Percentiles rank a stretch among this genome's conserved stretches.
Conservation (phyloP, 495 filamentous ascomycete genomes). For the Aspergillus nanangensis region DNA sequence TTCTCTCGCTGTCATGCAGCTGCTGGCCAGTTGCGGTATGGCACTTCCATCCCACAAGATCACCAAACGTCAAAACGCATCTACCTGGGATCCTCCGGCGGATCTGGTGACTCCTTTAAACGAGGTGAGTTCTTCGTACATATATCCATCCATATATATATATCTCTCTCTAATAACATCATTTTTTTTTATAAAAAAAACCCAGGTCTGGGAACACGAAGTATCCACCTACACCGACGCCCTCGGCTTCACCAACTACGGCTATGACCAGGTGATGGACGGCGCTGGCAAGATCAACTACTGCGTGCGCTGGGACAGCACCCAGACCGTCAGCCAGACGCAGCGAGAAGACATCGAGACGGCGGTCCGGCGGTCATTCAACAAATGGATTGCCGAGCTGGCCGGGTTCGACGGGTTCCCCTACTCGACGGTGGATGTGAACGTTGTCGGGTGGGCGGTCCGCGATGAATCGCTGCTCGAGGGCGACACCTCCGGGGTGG, state of each 20-base stretch:
- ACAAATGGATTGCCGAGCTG: slow-evolving; percentile 14
- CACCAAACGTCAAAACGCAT: slow-evolving; percentile 2
- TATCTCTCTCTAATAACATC: neutral
- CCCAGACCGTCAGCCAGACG: slow-evolving; percentile 3
- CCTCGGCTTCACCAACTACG: slow-evolving; percentile 17
- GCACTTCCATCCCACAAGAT: slow-evolving; percentile 7
- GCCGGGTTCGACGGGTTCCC: slow-evolving; percentile 14
- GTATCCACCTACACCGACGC: slow-evolving; percentile 11
- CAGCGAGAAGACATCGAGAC: slow-evolving; percentile 10
- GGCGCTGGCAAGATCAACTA: slow-evolving; percentile 16
- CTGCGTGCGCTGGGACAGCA: slow-evolving; percentile 15
- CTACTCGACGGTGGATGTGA: slow-evolving; percentile 11
- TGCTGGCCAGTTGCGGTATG: slow-evolving; percentile 16
- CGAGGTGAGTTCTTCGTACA: slow-evolving; percentile 5
- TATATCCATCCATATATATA: neutral
- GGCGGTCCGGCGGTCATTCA: slow-evolving; percentile 10
- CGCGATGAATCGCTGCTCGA: slow-evolving; percentile 6
- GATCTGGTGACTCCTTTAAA: slow-evolving; percentile 11
- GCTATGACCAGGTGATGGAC: slow-evolving; percentile 15
- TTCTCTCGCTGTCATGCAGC: slow-evolving; percentile 12
- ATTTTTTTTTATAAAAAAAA: no score
- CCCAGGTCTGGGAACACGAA: slow-evolving; percentile 15
- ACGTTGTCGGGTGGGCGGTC: slow-evolving; percentile 14
- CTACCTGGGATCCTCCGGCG: slow-evolving; percentile 11
- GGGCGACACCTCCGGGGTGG: slow-evolving; percentile 13